Base-by-base conservation (phyloP, 106 monocot species). In the Gastrodia elata region DNA sequence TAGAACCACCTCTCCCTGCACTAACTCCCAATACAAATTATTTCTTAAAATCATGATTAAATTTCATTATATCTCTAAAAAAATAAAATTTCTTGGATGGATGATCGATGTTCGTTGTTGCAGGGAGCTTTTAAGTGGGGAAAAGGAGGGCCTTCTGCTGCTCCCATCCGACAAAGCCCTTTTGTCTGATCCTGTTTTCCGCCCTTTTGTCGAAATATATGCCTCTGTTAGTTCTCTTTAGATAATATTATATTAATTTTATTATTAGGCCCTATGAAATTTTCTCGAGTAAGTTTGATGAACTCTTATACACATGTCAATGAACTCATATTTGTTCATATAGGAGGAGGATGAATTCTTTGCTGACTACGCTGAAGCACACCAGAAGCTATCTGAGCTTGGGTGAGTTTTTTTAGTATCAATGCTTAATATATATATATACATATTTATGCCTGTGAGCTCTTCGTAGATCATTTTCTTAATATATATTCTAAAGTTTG, bases 291-390 rank as follows among this genome's bases (percentile, higher is more conserved):
- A 57, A 68, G 11, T 1, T 44, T 5, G 26, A n/a, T 28, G 4
- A 48, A n/a, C n/a, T n/a, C n/a, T n/a, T n/a, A n/a, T n/a, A n/a
- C n/a, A n/a, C n/a, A n/a, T n/a, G n/a, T n/a, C n/a, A n/a, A n/a
- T n/a, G n/a, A n/a, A n/a, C n/a, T n/a, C 52, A 52, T 22, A n/a
- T 22, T 22, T 0, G 6, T 52, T n/a, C 22, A 4, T 4, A 2
- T 42, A 95, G 95, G 92, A 93, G 77, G 97, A 93, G 82, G 88
- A 93, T 84, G 90, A 92, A 39, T 97, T 97, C 90, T 97, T 93
- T 79, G 86, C 79, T 4, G 97, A 92, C 65, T 97, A 97, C 56
- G 72, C 83, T 33, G 88, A 88, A 71, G 82, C 96, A 38, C 96
- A 97, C 74, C 30, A 84, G 78, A 90, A 92, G 88, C 92, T 92